Base-by-base conservation (phyloP, 2,329 filamentous ascomycete genomes). In the Camptophora hylomeconis region DNA sequence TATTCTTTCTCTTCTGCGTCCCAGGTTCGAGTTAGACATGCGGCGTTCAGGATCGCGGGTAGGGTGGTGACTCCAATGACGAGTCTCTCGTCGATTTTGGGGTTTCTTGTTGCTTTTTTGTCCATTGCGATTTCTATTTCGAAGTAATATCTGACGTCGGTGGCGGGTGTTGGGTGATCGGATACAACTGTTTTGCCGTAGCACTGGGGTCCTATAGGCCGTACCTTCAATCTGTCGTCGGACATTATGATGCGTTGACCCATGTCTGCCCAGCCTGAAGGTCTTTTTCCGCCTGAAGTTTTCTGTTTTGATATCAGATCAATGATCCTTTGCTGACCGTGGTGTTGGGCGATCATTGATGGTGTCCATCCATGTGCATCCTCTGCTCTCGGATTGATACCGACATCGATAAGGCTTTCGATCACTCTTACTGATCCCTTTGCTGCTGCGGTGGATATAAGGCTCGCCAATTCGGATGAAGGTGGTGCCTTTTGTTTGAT, bases 131-230 rank as follows among this genome's bases (percentile, higher is more conserved):
- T n/a, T 15, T 15, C 24, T 6, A 26, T n/a, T 15, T 26, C 24
- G 12, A 26, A 26, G 24, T 26, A 26, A 15, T 26, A 26, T 5
- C 7, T 17, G 5, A 10, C 17, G 11, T 15, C 15, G 5, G 13
- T 17, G 5, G 24, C 13, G n/a, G 24, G 6, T 6, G 17, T 26
- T 14, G 24, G 24, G 5, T 17, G 24, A 26, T 26, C 24, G 13
- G 24, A 23, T n/a, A 23, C 21, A 6, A 23, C 14, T 6, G 21
- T 23, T 13, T 11, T 11, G 10, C 21, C 14, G 21, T n/a, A 11
- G 21, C 14, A n/a, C 5, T n/a, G 21, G 5, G 5, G 10, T 11
- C n/a, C 5, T 11, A 5, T 6, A n/a, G 14, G 6, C 10, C 21
- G 21, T 23, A 13, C 21, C 21, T 23, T n/a, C 5, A 23, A 13